Evolutionary conservation across 805 yeast genomes (phyloP).

Genomic region (Candida vartiovaarae): DNA sequence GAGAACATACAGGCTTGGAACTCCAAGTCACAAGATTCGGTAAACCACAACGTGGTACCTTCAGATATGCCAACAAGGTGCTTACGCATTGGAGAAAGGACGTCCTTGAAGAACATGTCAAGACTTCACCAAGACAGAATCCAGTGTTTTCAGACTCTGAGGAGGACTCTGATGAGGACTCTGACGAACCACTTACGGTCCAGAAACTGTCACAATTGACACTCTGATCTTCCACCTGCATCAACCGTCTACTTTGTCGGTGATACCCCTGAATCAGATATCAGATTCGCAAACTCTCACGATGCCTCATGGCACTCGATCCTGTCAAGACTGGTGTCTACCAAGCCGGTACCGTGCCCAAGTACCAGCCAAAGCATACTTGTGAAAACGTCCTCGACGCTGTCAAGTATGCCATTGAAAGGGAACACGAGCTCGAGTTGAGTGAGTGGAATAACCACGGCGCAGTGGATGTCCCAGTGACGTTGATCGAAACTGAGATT

Average conservation of each 20-base stretch:
- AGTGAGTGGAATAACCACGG: constrained; percentile 61
- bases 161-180: constrained; percentile 23
- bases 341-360: constrained; percentile 72
- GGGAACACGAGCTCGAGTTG: constrained; percentile 69
- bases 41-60: constrained; percentile 85
- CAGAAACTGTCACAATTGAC: constrained; percentile 37
- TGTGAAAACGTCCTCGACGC: constrained; percentile 76
- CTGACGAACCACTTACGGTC: constrained; percentile 38
- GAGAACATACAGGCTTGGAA: constrained; percentile 79
- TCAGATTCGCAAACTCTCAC: constrained; percentile 80
- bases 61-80: constrained; percentile 75
- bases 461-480: constrained; percentile 43
- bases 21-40: constrained; percentile 79
- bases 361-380: constrained; percentile 68
- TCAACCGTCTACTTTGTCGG: constrained; percentile 85
- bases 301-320: constrained; percentile 82
- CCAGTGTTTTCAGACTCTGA: constrained; percentile 15
- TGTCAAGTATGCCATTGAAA: constrained; percentile 73
- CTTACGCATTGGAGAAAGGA: constrained; percentile 73
- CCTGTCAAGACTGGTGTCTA: constrained; percentile 84
- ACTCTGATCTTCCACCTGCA: constrained; percentile 68
- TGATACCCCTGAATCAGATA: constrained; percentile 86
- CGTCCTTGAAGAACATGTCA: constrained; percentile 66
- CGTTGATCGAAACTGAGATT: constrained; percentile 33
- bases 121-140: constrained; percentile 30